Evolutionary conservation across 1,284 basidiomycete genomes (phyloP), one percentile per base, ranked within the genome.

Genomic region (Ustanciosporium gigantosporum): DNA sequence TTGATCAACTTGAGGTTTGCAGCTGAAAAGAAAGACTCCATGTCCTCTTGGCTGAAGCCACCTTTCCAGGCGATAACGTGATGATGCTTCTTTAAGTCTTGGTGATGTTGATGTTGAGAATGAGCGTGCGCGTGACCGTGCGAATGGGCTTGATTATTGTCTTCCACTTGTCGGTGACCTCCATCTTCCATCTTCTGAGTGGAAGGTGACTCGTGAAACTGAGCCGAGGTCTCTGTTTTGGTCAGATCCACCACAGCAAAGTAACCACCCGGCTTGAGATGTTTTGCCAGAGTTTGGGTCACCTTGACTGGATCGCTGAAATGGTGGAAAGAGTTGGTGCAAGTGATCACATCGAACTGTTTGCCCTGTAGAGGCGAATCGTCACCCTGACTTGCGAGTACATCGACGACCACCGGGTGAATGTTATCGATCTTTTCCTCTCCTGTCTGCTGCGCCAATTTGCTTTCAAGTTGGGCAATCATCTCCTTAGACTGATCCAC

Each of bases 301-400:
- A 57, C 43, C 24, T 38, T 37, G 3, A 31, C 41, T 2, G 62
- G 62, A 29, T 60, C 62, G 25, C 46, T 47, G 6, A 66, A 41
- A 41, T 66, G 62, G 25, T 66, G 62, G 42, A 48, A 66, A n/a
- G 52, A 23, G 19, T 57, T 66, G 6, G 62, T 66, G 49, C 62
- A 66, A 3, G 57, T 52, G 35, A 66, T 46, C 16, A 66, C 49
- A 25, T 66, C 62, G 17, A 60, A 59, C 23, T 31, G 35, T 37
- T 42, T 45, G 0, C 47, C 44, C 14, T 51, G 24, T 15, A 60
- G 39, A 11, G 36, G 36, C 8, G 36, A 37, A 6, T 6, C 6
- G 11, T 19, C 17, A 9, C 16, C 36, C 14, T 23, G 19, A 9
- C 11, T 16, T 9, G 14, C 36, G 8, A 37, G 11, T 9, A 37